A percentile compares a stretch with the other conserved stretches of the same genome.
Evolutionary conservation across 2,329 filamentous ascomycete species (phyloP).

Genomic region (Penicillium janthinellum): DNA sequence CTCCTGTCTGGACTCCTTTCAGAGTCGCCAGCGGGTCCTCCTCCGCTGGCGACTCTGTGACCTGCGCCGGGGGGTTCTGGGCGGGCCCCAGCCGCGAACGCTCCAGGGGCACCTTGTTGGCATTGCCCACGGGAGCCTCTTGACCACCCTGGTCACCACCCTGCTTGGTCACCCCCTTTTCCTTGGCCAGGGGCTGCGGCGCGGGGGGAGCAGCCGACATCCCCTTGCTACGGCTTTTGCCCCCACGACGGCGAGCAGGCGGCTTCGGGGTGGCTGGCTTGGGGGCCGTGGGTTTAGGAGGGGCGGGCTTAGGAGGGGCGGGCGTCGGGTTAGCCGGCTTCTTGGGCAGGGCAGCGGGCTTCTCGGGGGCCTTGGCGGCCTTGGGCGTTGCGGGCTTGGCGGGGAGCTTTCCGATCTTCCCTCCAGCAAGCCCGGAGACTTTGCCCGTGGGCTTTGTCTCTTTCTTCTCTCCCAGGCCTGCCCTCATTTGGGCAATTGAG

Average conservation of each 20-base stretch:
- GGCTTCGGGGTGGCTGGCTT: too few species aligned
- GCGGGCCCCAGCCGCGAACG: conserved; percentile 17
- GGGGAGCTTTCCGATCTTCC: not conserved
- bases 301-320: too few species aligned
- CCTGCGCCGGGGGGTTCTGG: too few species aligned
- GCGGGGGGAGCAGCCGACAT: too few species aligned
- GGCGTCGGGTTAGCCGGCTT: not conserved
- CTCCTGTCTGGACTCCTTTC: conserved; percentile 12
- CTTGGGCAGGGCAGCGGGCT: not conserved
- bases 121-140: too few species aligned
- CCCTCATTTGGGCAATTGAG: too few species aligned
- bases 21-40: conserved; percentile 23
- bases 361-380: not conserved
- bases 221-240: too few species aligned
- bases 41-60: conserved; percentile 2
- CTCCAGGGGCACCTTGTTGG: conserved; percentile 16
- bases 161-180: too few species aligned
- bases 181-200: too few species aligned
- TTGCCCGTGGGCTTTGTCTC: not conserved
- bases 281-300: too few species aligned
- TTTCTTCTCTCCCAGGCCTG: not conserved
- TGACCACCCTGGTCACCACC: too few species aligned
- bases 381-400: not conserved
- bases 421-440: not conserved
- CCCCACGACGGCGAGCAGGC: too few species aligned